Conservation (phyloP, 495 filamentous ascomycete genomes). For the Physcia stellaris region DNA sequence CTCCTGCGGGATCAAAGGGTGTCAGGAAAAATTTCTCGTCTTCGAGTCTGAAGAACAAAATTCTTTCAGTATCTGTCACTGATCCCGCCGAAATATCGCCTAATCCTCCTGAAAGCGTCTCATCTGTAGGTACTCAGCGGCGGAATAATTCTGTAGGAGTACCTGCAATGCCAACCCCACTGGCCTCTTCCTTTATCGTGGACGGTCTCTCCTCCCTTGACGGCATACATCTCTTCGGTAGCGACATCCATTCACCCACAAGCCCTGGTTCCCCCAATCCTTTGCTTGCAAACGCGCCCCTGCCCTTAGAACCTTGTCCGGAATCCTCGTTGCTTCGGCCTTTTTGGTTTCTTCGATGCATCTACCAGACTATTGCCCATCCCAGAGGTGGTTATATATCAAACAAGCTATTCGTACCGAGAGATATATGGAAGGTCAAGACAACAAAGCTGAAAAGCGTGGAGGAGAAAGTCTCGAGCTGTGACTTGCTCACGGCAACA, state of each 20-base stretch:
- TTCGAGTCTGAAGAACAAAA: slow-evolving; percentile 57
- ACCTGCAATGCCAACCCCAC: slow-evolving; percentile 57
- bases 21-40: slow-evolving; percentile 72
- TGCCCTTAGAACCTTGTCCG: slow-evolving; percentile 82
- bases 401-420: slow-evolving; percentile 76
- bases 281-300: slow-evolving; percentile 42
- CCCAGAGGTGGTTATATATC: slow-evolving; percentile 86
- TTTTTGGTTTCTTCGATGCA: slow-evolving; percentile 89
- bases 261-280: slow-evolving; percentile 53
- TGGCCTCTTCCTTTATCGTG: slow-evolving; percentile 39
- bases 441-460: slow-evolving; percentile 80
- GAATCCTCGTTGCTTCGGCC: slow-evolving; percentile 73
- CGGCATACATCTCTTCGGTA: slow-evolving; percentile 75
- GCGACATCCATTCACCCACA: slow-evolving; percentile 62
- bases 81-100: slow-evolving; percentile 54
- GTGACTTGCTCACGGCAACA: slow-evolving; percentile 83
- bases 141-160: slow-evolving; percentile 34
- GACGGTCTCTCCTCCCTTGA: slow-evolving; percentile 43
- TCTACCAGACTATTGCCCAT: slow-evolving; percentile 87
- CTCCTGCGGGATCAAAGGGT: slow-evolving; percentile 36
- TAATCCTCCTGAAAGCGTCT: slow-evolving; percentile 52
- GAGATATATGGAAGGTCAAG: slow-evolving; percentile 87
- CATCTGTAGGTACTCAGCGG: slow-evolving; percentile 40
- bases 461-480: slow-evolving; percentile 91
- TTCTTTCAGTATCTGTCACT: slow-evolving; percentile 59